phyloP scores from a whole-genome alignment of 768 basidiomycete species.

The Krasilnikovozyma curviuscula region DNA sequence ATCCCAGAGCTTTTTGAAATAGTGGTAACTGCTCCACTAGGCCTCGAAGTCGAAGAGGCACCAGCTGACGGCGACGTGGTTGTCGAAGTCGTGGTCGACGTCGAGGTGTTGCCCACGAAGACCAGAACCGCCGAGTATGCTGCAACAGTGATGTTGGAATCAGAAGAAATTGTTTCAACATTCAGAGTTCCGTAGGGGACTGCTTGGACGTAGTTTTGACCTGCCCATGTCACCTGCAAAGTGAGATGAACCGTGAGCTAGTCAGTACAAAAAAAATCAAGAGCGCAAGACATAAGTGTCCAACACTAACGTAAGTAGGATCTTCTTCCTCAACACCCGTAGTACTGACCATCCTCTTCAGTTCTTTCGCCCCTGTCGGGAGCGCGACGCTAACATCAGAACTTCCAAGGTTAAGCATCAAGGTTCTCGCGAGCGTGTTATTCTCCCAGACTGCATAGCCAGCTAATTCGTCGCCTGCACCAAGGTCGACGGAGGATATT shows the following conservation, averaged over 20 bases:
- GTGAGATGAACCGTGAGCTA: no score
- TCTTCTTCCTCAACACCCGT: conserved; percentile 22
- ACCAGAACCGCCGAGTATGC: conserved; percentile 25
- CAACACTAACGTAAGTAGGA: no score
- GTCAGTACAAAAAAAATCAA: no score
- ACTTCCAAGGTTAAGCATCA: conserved; percentile 21
- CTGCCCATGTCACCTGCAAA: conserved; percentile 24
- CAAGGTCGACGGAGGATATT: conserved; percentile 14
- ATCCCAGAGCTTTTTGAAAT: no score
- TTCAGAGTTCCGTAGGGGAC: conserved; percentile 19
- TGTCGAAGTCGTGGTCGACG: no score
- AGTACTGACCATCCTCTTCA: conserved; percentile 23
- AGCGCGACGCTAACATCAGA: conserved; percentile 14
- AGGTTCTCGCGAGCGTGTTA: conserved; percentile 14
- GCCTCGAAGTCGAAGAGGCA: no score
- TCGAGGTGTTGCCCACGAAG: conserved; percentile 16
- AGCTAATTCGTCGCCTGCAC: conserved; percentile 17
- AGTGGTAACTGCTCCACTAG: no score
- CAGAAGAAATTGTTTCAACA: conserved; percentile 13
- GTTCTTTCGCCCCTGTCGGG: background rate
- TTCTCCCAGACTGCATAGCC: conserved; percentile 26
- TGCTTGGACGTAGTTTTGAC: conserved; percentile 24
- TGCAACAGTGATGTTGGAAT: conserved; percentile 17
- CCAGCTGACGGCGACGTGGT: no score
- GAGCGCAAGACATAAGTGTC: no score